These are phyloP conservation scores for Stachybotrys chartarum DNA, from an alignment of 2,329 filamentous ascomycete genomes.

Conservation along the genomic window DNA sequence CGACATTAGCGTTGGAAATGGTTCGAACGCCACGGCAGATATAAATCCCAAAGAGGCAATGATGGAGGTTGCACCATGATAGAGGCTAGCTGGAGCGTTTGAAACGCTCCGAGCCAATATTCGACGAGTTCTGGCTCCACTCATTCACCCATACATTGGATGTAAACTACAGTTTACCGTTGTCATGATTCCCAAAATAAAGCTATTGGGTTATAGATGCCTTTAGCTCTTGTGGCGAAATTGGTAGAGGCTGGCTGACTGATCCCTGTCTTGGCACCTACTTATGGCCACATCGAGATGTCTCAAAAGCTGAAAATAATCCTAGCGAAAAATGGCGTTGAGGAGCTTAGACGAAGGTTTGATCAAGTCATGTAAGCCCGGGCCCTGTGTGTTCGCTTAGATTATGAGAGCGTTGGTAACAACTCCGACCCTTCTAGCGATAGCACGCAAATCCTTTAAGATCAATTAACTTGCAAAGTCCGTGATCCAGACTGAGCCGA, in stretches of 20 bases:
- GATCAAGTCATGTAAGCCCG: no score
- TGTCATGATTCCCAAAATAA: not conserved
- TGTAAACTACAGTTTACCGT: not conserved
- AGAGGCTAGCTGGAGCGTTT: not conserved
- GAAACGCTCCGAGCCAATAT: not conserved
- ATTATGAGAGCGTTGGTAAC: no score
- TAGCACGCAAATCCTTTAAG: no score
- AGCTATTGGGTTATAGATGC: not conserved
- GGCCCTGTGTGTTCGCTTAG: no score
- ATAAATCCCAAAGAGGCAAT: not conserved
- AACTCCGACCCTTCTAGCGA: no score
- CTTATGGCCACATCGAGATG: not conserved
- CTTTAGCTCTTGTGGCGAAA: not conserved
- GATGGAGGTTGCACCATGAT: not conserved
- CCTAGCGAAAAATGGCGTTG: not conserved
- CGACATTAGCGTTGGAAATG: not conserved
- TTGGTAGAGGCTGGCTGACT: not conserved
- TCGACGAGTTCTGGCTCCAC: not conserved
- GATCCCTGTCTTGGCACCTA: not conserved
- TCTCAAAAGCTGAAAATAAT: not conserved
- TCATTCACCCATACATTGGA: not conserved
- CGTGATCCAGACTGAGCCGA: no score
- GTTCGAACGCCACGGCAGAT: not conserved
- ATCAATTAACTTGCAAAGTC: not conserved
- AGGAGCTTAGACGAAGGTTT: not conserved